A percentile compares a stretch with the other conserved stretches of the same genome.
phyloP scores from a whole-genome alignment of 2,329 filamentous ascomycete species.

The Xylariaceae sp. region DNA sequence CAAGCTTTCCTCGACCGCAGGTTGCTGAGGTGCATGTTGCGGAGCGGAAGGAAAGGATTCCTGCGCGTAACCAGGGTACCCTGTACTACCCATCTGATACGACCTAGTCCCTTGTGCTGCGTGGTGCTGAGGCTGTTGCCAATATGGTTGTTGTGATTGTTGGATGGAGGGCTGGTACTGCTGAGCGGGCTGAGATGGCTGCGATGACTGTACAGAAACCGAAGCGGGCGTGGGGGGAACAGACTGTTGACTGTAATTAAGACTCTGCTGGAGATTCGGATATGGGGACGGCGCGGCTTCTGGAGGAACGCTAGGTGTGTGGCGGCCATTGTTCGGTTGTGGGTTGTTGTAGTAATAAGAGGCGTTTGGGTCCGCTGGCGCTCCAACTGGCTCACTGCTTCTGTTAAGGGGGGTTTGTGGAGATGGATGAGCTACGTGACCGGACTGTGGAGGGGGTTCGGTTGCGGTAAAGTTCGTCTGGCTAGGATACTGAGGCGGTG shows the following conservation, averaged over 20 bases:
- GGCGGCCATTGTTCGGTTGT: constrained; percentile 38
- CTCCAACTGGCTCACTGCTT: constrained; percentile 35
- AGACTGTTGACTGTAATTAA: constrained; percentile 49
- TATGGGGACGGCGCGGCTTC: constrained; percentile 55
- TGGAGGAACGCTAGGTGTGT: constrained; percentile 43
- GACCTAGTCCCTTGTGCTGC: constrained; percentile 45
- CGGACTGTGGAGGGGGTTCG: constrained; percentile 37
- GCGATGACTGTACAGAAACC: constrained; percentile 32
- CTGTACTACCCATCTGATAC: constrained; percentile 38
- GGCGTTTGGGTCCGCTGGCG: constrained; percentile 54
- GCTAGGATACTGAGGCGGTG: constrained; percentile 42
- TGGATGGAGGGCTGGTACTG: constrained; percentile 39
- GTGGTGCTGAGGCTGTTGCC: constrained; percentile 51
- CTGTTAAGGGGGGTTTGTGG: constrained; percentile 34
- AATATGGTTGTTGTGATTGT: constrained; percentile 49
- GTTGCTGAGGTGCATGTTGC: constrained; percentile 61
- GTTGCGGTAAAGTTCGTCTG: constrained; percentile 38
- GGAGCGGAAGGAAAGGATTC: constrained; percentile 68
- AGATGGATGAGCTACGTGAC: constrained; percentile 34
- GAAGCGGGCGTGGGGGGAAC: constrained; percentile 43
- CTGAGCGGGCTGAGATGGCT: constrained; percentile 34
- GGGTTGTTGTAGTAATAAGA: constrained; percentile 60
- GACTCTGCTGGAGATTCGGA: constrained; percentile 52
- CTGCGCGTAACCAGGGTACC: constrained; percentile 56
- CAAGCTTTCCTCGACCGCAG: constrained; percentile 72